Conservation (phyloP, 345 rosid species). For the Capsella bursapastoris region DNA sequence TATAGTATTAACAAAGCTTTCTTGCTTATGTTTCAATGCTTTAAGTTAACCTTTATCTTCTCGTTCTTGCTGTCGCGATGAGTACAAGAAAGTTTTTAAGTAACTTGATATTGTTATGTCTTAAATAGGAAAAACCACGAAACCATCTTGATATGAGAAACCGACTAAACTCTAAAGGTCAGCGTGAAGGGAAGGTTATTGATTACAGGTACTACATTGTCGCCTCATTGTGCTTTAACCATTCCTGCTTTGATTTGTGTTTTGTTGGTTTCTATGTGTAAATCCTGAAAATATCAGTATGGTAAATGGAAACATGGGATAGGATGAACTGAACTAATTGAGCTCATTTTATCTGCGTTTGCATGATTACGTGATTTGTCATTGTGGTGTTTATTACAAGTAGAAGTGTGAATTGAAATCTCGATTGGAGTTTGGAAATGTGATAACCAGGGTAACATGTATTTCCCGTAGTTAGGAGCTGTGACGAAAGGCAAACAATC, state of each 20-base stretch:
- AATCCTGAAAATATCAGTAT: neutral
- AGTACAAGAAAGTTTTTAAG: neutral
- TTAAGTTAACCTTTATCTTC: neutral
- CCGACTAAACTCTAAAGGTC: conserved; percentile 86
- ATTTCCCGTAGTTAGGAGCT: neutral
- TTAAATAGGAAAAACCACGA: conserved; percentile 77
- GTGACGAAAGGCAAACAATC: neutral
- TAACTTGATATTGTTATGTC: neutral
- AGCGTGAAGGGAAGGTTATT: conserved; percentile 86
- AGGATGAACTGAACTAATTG: neutral
- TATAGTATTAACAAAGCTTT: neutral
- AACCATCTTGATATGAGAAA: conserved; percentile 97
- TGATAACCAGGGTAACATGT: no score
- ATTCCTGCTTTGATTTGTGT: conserved; percentile 4
- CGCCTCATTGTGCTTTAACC: neutral
- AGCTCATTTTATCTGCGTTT: neutral
- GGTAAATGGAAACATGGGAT: neutral
- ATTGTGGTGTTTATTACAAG: neutral
- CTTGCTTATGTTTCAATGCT: neutral
- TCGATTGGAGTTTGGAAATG: no score
- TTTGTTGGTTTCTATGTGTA: neutral
- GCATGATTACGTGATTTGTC: neutral
- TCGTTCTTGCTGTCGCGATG: neutral
- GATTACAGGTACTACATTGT: conserved; percentile 69
- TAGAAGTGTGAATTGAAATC: neutral